Evolutionary conservation across 1,139 yeast species (phyloP).

Genomic region (Magnusiomyces sp.): DNA sequence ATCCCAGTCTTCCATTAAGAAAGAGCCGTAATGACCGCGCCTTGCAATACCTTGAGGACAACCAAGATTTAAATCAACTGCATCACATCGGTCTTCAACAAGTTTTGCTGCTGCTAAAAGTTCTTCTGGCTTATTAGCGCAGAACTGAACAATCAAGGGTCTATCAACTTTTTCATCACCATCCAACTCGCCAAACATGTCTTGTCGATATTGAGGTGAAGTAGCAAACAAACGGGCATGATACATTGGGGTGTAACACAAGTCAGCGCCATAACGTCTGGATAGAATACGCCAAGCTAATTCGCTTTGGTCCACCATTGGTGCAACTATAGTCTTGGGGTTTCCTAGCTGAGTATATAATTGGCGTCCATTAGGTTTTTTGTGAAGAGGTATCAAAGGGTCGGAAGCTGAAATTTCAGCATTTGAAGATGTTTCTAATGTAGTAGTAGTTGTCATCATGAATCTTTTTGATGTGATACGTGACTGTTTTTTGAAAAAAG

Average conservation of each 20-base stretch:
- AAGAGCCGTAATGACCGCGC: constrained; percentile 92
- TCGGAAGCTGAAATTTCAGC: neutral
- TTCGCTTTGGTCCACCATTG: constrained; percentile 97
- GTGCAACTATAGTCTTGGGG: constrained; percentile 87
- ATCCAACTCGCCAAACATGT: constrained; percentile 68
- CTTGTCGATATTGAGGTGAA: constrained; percentile 67
- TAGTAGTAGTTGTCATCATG: too few relatives aligned
- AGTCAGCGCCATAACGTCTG: constrained; percentile 81
- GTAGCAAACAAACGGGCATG: constrained; percentile 89
- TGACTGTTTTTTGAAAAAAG: too few relatives aligned
- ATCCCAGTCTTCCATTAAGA: constrained; percentile 96
- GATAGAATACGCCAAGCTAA: constrained; percentile 91
- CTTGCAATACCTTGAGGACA: constrained; percentile 97
- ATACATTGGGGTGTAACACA: constrained; percentile 95
- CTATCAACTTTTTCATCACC: constrained; percentile 62
- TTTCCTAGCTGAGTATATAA: constrained; percentile 59
- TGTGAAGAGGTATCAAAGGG: neutral
- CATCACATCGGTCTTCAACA: constrained; percentile 85
- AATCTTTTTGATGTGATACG: too few relatives aligned
- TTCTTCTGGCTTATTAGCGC: constrained; percentile 90
- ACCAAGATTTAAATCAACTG: constrained; percentile 90
- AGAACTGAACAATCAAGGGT: constrained; percentile 86
- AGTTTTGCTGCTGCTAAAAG: constrained; percentile 68
- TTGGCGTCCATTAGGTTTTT: constrained; percentile 51
- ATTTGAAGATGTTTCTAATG: too few relatives aligned